Evolutionary conservation across 495 filamentous ascomycete species (phyloP).

Genomic region (Daldinia grandis): DNA sequence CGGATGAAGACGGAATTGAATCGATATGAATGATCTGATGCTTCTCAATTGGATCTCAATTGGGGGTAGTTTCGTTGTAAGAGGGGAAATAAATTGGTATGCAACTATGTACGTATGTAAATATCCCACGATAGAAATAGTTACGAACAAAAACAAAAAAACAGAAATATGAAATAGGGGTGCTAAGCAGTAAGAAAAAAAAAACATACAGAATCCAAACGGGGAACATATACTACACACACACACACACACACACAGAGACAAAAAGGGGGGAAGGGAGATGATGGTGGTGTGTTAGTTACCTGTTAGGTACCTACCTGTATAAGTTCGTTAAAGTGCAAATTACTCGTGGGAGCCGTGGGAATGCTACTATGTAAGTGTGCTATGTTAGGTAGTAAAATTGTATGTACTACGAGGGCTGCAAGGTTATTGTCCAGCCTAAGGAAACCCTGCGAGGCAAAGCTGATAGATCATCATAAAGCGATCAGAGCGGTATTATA

Average conservation of each 20-base stretch:
- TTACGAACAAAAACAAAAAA: not conserved
- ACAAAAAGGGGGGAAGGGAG: not conserved
- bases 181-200: not conserved
- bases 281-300: slow-evolving; percentile 14
- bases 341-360: slow-evolving; percentile 30
- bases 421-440: slow-evolving; percentile 3
- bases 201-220: not conserved
- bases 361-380: slow-evolving; percentile 10
- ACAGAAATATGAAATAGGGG: not conserved
- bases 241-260: not conserved
- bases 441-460: slow-evolving; percentile 10
- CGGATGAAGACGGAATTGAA: slow-evolving; percentile 35
- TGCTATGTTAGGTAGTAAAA: no score
- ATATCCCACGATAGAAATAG: slow-evolving; percentile 3
- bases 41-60: not conserved
- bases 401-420: slow-evolving; percentile 21
- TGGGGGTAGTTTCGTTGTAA: not conserved
- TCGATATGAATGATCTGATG: slow-evolving; percentile 24
- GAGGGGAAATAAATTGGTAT: not conserved
- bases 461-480: slow-evolving; percentile 30
- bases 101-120: slow-evolving; percentile 7
- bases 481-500: slow-evolving; percentile 16
- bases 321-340: slow-evolving; percentile 4
- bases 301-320: no score
- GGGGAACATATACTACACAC: no score